Base-by-base conservation (phyloP, 2,329 filamentous ascomycete species). In the Pestalotiopsis fici region DNA sequence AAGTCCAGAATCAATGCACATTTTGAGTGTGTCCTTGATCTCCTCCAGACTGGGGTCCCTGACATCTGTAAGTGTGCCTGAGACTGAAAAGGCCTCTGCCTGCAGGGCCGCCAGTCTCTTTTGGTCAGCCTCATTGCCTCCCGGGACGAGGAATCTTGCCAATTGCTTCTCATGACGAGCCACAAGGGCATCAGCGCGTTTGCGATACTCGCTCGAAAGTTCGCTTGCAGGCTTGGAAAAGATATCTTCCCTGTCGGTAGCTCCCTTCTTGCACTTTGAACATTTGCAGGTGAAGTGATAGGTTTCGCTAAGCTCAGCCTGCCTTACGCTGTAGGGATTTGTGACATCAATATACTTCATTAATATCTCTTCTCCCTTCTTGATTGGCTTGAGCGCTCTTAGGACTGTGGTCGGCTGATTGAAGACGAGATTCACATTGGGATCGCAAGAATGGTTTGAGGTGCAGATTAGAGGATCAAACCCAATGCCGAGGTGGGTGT, bases 371-470 rank as follows among this genome's bases (percentile, higher is more conserved):
- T 85, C 82, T 63, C 82, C 83, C 67, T 80, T 80, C 39, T 78
- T 78, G 71, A 87, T 85, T 2, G 80, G 77, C 55, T 73, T 78
- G 2, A 85, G 74, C 3, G 84, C 80, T 21, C 84, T 81, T 11
- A 86, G 72, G 13, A 80, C 72, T 3, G 82, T 72, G 64, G 72
- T 71, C 0, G 83, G 78, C 35, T 83, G 82, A 69, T 86, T 83
- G 77, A 85, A 83, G 64, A 83, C 77, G 11, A 84, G 74, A 43
- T 78, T 79, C 4, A 81, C 80, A 66, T 86, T 87, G 1, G 84
- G 83, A 37, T 83, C 80, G 71, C 85, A 87, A 3, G 83, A 86
- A 70, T 87, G 85, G 65, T 87, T 87, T 12, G 73, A 71, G 39
- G 66, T 72, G 23, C 70, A 75, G 47, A 76, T 69, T 56, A 75